phyloP scores from a whole-genome alignment of 2,329 filamentous ascomycete species.

The Didymella arachidicola region DNA sequence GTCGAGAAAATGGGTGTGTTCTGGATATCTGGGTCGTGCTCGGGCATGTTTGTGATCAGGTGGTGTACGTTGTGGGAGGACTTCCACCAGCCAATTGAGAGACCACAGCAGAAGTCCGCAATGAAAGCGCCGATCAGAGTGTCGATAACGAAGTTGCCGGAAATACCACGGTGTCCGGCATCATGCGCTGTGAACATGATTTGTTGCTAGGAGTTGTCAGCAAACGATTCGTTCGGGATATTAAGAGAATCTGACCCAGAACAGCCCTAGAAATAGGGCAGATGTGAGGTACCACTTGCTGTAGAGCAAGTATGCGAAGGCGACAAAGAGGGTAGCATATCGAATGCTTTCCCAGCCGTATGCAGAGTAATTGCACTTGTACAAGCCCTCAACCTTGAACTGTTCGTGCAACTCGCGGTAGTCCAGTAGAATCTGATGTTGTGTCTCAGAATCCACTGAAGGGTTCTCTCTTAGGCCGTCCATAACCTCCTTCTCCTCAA shows the following conservation, averaged over 20 bases:
- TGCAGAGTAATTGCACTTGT: conserved; percentile 65
- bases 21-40: conserved; percentile 54
- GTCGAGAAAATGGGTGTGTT: conserved; percentile 88
- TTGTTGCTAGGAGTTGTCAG: conserved; percentile 61
- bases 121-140: conserved; percentile 69
- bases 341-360: conserved; percentile 67
- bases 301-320: conserved; percentile 58
- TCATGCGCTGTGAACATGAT: conserved; percentile 75
- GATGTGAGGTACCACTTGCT: conserved; percentile 65
- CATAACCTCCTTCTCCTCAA: conserved; percentile 50
- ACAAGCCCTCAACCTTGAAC: conserved; percentile 64
- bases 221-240: conserved; percentile 6
- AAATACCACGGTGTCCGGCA: conserved; percentile 70
- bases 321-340: conserved; percentile 60
- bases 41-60: conserved; percentile 69
- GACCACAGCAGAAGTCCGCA: conserved; percentile 70
- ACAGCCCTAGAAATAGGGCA: conserved; percentile 66
- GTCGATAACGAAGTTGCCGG: conserved; percentile 65
- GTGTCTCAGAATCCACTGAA: conserved; percentile 62
- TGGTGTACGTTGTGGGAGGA: conserved; percentile 74
- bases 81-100: conserved; percentile 75
- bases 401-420: conserved; percentile 65
- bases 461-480: conserved; percentile 54
- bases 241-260: conserved; percentile 59
- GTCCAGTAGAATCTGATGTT: conserved; percentile 63